Evolutionary conservation across 768 basidiomycete genomes (phyloP).

Genomic region (Xanthoconium purpureum): DNA sequence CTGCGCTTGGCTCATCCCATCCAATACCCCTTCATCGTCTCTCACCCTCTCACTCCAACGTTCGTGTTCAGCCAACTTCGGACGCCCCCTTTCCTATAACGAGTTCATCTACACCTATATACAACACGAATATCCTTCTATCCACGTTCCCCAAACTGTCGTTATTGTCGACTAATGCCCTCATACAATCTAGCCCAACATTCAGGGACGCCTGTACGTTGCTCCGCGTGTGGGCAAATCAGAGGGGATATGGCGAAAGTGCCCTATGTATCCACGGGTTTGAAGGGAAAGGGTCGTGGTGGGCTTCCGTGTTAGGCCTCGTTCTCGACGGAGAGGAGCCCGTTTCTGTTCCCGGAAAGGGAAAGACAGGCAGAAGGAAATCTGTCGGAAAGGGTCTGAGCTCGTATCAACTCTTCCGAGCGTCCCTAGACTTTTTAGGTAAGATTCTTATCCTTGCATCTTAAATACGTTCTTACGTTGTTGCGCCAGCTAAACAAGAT

Average conservation of each 20-base stretch:
- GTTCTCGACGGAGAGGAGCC: slow-evolving; percentile 68
- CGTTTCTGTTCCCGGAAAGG: slow-evolving; percentile 18
- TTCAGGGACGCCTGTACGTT: slow-evolving; percentile 75
- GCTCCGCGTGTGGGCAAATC: slow-evolving; percentile 86
- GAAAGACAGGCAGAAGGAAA: slow-evolving; percentile 40
- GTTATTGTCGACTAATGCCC: slow-evolving; percentile 44
- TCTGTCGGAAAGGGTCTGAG: slow-evolving; percentile 79
- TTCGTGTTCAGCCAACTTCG: slow-evolving; percentile 39
- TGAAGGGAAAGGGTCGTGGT: slow-evolving; percentile 64
- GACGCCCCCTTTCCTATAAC: slow-evolving; percentile 9
- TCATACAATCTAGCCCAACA: slow-evolving; percentile 49
- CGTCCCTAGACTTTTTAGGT: slow-evolving; percentile 83
- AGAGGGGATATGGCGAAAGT: slow-evolving; percentile 73
- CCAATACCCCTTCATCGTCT: slow-evolving; percentile 68
- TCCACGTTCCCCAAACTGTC: slow-evolving; percentile 37
- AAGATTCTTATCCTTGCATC: slow-evolving; percentile 21
- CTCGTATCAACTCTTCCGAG: slow-evolving; percentile 87
- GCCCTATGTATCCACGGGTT: slow-evolving; percentile 64
- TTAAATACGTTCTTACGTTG: slow-evolving; percentile 8
- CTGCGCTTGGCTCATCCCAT: slow-evolving; percentile 54
- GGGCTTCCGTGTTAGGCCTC: slow-evolving; percentile 60
- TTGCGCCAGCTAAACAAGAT: slow-evolving; percentile 61
- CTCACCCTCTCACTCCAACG: slow-evolving; percentile 72
- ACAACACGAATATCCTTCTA: slow-evolving; percentile 71
- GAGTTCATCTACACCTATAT: slow-evolving; percentile 63